Evolutionary conservation across 257 asterid species (phyloP).

Genomic region (Thymus quinquecostatus): DNA sequence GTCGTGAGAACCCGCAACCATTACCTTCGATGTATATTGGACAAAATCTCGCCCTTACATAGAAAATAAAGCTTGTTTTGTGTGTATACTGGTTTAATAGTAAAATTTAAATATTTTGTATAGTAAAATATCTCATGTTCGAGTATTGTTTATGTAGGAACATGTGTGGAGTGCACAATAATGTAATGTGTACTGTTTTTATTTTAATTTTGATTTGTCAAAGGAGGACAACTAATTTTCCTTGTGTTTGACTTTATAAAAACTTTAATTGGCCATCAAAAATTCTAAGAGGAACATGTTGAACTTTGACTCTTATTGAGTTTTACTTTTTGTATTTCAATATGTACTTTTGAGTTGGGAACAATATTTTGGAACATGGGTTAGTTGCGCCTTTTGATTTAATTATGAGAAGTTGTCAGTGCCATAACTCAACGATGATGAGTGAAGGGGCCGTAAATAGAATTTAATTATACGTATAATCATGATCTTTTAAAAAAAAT

Average conservation of each 20-base stretch:
- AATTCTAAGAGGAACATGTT: not conserved
- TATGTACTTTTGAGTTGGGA: constrained; percentile 15
- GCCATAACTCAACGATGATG: not conserved
- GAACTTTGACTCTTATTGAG: not conserved
- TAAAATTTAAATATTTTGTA: too few species aligned
- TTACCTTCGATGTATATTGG: too few species aligned
- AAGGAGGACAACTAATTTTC: not conserved
- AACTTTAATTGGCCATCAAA: not conserved
- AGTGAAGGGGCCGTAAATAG: not conserved
- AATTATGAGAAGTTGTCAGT: not conserved
- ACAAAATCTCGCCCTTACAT: too few species aligned
- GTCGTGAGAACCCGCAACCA: too few species aligned
- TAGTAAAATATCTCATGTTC: too few species aligned
- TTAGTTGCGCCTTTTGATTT: constrained; percentile 20
- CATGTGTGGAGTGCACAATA: not conserved
- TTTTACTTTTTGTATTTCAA: not conserved
- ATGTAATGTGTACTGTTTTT: too few species aligned
- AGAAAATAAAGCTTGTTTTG: too few species aligned
- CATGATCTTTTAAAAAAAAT: too few species aligned
- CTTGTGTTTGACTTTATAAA: not conserved
- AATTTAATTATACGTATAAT: too few species aligned
- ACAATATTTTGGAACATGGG: constrained; percentile 29
- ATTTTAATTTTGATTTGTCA: not conserved
- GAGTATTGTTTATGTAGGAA: not conserved
- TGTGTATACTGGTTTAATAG: too few species aligned